A percentile compares a stretch with the other conserved stretches of the same genome.
Evolutionary conservation across 805 yeast species (phyloP).

Genomic region (Sugiyamaella mastotermitis): DNA sequence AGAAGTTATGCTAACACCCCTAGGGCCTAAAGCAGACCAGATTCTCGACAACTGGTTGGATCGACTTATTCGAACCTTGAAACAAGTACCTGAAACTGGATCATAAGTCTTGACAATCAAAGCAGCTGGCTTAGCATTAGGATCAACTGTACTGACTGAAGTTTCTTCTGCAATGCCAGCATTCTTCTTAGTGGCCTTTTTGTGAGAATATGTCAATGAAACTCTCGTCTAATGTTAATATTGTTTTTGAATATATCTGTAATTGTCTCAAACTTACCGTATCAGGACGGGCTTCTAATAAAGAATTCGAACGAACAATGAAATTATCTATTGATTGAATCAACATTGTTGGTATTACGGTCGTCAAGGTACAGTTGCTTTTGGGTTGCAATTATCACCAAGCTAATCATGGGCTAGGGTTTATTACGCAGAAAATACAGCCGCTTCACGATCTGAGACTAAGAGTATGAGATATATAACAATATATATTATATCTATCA

Average conservation of each 20-base stretch:
- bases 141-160: slow-evolving; percentile 28
- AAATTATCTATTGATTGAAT: slow-evolving; percentile 34
- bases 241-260: background rate
- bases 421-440: too few relatives aligned
- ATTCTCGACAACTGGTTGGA: slow-evolving; percentile 70
- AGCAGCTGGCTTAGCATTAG: slow-evolving; percentile 28
- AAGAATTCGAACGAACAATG: slow-evolving; percentile 36
- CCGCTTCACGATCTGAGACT: too few relatives aligned
- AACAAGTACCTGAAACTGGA: slow-evolving; percentile 55
- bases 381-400: too few relatives aligned
- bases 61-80: slow-evolving; percentile 52
- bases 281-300: slow-evolving; percentile 40
- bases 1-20: slow-evolving; percentile 22
- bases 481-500: too few relatives aligned
- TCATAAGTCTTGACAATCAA: slow-evolving; percentile 58
- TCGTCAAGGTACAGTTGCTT: too few relatives aligned
- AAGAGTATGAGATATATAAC: too few relatives aligned
- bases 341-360: too few relatives aligned
- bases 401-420: too few relatives aligned
- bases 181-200: slow-evolving; percentile 19
- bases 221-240: slow-evolving; percentile 20
- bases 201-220: slow-evolving; percentile 34
- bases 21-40: slow-evolving; percentile 60
- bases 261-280: slow-evolving; percentile 23
- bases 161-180: slow-evolving; percentile 1